A percentile compares a stretch with the other conserved stretches of the same genome.
These are phyloP conservation scores for Ampelomyces quisqualis DNA, from an alignment of 2,329 filamentous ascomycete genomes.

Conservation along the genomic window DNA sequence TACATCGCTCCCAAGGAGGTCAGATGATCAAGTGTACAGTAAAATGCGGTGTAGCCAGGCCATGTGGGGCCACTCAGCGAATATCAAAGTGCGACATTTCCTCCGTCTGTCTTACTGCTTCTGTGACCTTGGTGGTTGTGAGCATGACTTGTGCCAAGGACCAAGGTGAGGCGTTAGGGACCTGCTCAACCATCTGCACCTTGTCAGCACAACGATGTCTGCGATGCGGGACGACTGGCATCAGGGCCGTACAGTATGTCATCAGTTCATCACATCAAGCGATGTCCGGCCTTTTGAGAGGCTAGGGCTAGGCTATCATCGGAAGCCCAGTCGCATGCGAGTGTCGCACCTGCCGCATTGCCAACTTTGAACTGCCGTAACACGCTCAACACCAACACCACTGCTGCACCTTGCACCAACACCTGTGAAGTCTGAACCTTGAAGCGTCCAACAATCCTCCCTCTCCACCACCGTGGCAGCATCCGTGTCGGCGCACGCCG, in stretches of 20 bases:
- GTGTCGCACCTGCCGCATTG: constrained; percentile 1
- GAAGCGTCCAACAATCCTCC: not conserved
- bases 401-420: constrained; percentile 10
- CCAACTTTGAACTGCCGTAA: constrained; percentile 2
- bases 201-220: too few relatives aligned
- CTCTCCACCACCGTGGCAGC: not conserved
- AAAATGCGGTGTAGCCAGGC: not conserved
- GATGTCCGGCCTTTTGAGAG: too few relatives aligned
- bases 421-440: not conserved
- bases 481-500: constrained; percentile 11
- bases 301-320: not conserved
- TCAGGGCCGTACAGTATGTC: too few relatives aligned
- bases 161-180: too few relatives aligned
- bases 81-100: not conserved
- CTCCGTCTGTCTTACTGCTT: not conserved
- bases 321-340: constrained; percentile 5
- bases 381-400: constrained; percentile 5
- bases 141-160: not conserved
- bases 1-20: constrained; percentile 27
- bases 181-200: too few relatives aligned
- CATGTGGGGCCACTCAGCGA: not conserved
- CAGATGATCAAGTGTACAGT: constrained; percentile 19
- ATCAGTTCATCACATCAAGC: too few relatives aligned
- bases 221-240: too few relatives aligned
- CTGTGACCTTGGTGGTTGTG: not conserved